Evolutionary conservation across 148 eudicot genomes (phyloP).

Genomic region (Chenopodium suecicum): DNA sequence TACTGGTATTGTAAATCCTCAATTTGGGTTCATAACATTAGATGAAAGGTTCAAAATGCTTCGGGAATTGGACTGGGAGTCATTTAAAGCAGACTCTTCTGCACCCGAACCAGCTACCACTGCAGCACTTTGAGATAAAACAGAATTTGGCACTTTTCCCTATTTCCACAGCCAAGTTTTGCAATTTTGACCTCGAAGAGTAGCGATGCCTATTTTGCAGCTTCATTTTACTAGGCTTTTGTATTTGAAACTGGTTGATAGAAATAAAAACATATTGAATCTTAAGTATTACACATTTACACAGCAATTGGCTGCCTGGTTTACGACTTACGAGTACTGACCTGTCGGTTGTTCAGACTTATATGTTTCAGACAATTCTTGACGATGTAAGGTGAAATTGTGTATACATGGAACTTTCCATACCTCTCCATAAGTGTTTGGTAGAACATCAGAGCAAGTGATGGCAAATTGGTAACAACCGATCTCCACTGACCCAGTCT

Average conservation of each 20-base stretch:
- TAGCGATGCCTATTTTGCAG: background rate
- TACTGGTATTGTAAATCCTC: constrained; percentile 44
- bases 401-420: too few species aligned
- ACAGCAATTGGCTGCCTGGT: background rate
- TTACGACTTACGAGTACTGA: background rate
- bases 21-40: constrained; percentile 53
- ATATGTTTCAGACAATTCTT: background rate
- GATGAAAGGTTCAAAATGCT: constrained; percentile 73
- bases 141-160: background rate
- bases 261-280: background rate
- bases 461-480: background rate
- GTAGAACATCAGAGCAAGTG: constrained; percentile 10
- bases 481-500: background rate
- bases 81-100: constrained; percentile 39
- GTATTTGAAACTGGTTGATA: background rate
- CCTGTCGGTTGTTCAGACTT: background rate
- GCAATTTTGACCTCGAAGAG: constrained; percentile 23
- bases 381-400: background rate
- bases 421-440: background rate
- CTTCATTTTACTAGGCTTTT: background rate
- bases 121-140: constrained; percentile 34
- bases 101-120: constrained; percentile 38
- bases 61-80: constrained; percentile 65
- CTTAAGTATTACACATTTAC: background rate
- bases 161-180: background rate